phyloP scores from a whole-genome alignment of 176 grass and related monocot genomes.

The Eremochloa ophiuroides region DNA sequence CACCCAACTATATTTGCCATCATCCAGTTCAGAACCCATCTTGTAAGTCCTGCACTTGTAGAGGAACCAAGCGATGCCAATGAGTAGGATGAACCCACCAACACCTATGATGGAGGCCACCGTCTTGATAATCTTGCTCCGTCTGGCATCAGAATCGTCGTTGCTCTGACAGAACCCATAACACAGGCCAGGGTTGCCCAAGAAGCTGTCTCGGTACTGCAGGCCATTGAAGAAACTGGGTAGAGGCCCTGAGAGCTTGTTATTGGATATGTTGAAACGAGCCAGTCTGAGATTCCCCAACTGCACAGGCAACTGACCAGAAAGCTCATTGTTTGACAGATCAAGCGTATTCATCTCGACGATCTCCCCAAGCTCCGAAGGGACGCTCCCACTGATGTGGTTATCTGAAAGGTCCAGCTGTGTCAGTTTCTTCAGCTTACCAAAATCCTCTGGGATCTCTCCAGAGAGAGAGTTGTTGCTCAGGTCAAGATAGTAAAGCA shows the following conservation, averaged over 20 bases:
- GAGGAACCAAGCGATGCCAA: slow-evolving; percentile 28
- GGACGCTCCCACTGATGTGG: slow-evolving; percentile 50
- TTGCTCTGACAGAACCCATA: slow-evolving; percentile 7
- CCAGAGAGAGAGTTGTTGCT: slow-evolving; percentile 73
- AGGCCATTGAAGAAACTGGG: slow-evolving; percentile 25
- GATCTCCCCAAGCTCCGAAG: slow-evolving; percentile 54
- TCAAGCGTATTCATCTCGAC: slow-evolving; percentile 51
- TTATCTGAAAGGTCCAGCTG: slow-evolving; percentile 60
- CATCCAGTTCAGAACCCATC: background rate
- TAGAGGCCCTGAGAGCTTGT: slow-evolving; percentile 56
- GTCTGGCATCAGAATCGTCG: background rate
- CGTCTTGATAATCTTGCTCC: background rate
- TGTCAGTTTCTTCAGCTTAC: slow-evolving; percentile 33
- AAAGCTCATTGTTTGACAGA: slow-evolving; percentile 63
- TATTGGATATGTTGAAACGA: slow-evolving; percentile 66
- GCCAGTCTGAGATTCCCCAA: slow-evolving; percentile 41
- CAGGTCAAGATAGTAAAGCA: slow-evolving; percentile 47
- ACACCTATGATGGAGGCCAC: background rate
- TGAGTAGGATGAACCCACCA: slow-evolving; percentile 1
- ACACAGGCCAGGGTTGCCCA: slow-evolving; percentile 77
- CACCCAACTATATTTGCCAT: slow-evolving; percentile 33
- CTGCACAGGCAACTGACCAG: slow-evolving; percentile 48
- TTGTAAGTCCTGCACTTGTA: slow-evolving; percentile 31
- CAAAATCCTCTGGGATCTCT: slow-evolving; percentile 37
- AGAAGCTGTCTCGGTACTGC: slow-evolving; percentile 47